Conservation (phyloP, 345 rosid genomes). For the Euphorbia peplus region DNA sequence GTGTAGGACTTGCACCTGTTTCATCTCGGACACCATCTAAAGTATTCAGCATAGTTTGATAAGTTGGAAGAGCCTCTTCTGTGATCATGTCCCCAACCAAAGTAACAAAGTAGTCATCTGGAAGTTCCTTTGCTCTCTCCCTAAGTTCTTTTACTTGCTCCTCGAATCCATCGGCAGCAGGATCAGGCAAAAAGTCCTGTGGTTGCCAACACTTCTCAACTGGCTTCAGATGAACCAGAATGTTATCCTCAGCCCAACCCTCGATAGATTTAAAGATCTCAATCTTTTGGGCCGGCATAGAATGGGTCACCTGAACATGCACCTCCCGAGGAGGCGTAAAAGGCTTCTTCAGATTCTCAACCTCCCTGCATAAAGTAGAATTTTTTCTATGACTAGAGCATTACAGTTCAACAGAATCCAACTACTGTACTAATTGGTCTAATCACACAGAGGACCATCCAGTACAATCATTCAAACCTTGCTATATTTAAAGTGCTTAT, state of each 20-base stretch:
- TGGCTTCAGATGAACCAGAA: constrained; percentile 65
- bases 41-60: constrained; percentile 75
- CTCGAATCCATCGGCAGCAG: constrained; percentile 71
- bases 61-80: constrained; percentile 85
- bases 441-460: neutral
- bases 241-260: constrained; percentile 75
- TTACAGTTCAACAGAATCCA: neutral
- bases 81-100: constrained; percentile 88
- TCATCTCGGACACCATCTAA: constrained; percentile 76
- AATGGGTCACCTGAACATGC: constrained; percentile 83
- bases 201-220: constrained; percentile 97
- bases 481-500: neutral
- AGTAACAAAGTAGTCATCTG: constrained; percentile 82
- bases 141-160: constrained; percentile 81
- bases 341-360: constrained; percentile 67
- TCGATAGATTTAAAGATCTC: constrained; percentile 89
- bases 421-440: neutral
- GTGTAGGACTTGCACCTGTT: constrained; percentile 73
- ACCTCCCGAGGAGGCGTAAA: constrained; percentile 72
- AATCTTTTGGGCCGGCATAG: constrained; percentile 87
- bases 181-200: constrained; percentile 85
- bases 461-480: neutral
- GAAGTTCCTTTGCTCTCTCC: constrained; percentile 74
- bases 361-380: constrained; percentile 52
- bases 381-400: neutral